Base-by-base conservation (phyloP, 176 grass and related monocot species). In the Oryza officinalis region DNA sequence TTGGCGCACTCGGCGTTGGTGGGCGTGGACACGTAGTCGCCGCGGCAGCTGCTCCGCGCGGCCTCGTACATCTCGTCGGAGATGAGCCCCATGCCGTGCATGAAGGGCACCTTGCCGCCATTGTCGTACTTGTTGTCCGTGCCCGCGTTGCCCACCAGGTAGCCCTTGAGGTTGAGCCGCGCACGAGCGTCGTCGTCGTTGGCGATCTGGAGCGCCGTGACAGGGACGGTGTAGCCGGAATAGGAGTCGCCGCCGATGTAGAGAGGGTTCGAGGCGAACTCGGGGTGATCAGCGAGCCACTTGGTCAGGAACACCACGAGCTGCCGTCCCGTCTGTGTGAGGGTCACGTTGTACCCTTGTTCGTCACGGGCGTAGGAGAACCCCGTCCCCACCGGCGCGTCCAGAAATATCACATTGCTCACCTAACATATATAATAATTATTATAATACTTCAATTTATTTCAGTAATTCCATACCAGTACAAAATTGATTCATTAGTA, bases 161-260 rank as follows among this genome's bases (percentile, higher is more conserved):
- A 97, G 0, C 94, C 91, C 18, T 65, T 57, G 14, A 85, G 74
- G 67, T 93, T 90, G 0, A 77, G 74, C 33, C 17, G 57, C 10
- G 27, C 10, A 20, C 11, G 2, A 5, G 47, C 17, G 22, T 25
- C 61, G 0, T 13, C 8, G 27, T 32, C 27, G 2, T 15, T 11
- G 28, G 86, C 86, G 74, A 96, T 86, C 69, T 91, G 81, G 31
- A 87, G 69, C 13, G 89, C 82, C 14, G 89, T 45, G 1, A 97
- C 84, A 8, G 94, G 88, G 27, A 96, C 89, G 8, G 87, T 89
- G 78, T 90, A 86, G 40, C 94, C 94, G 31, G 94, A 90, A 75
- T 93, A 93, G 41, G 94, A 96, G 85, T 96, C 94, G n/a, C 94
- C 94, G 73, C 88, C 85, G 82, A 96, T 89, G 83, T 96, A 96